Conservation (phyloP, 169 alveolate genomes). For the Hepatocystis sp. region DNA sequence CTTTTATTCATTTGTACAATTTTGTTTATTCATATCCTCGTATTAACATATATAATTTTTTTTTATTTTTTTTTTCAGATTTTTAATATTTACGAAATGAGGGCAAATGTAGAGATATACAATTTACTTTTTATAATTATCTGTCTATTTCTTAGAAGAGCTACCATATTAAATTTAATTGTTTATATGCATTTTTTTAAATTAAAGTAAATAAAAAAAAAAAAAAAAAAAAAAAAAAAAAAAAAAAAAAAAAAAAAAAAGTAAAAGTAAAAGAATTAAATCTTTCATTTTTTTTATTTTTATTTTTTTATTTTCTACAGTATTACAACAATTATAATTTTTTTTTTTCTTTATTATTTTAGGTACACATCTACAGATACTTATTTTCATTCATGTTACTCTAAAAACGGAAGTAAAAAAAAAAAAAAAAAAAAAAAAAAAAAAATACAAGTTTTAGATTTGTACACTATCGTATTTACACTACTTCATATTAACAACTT, state of each 20-base stretch:
- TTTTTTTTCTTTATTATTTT: constrained; percentile 1
- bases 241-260: constrained; percentile 5
- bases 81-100: constrained; percentile 31
- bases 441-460: too few species aligned
- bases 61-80: constrained; percentile 18
- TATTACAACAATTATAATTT: too few species aligned
- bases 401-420: constrained; percentile 74
- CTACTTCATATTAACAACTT: neutral
- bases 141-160: constrained; percentile 58
- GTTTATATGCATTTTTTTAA: constrained; percentile 62
- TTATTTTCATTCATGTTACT: constrained; percentile 71
- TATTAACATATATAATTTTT: too few species aligned
- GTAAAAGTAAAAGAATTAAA: too few species aligned
- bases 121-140: constrained; percentile 62
- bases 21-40: neutral
- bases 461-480: neutral
- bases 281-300: too few species aligned
- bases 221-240: neutral
- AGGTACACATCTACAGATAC: constrained; percentile 70
- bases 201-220: constrained; percentile 28
- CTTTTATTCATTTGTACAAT: neutral
- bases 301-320: too few species aligned
- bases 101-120: constrained; percentile 69
- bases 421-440: too few species aligned
- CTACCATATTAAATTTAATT: constrained; percentile 39